Conservation (phyloP, 164 flowering plant genomes). For the Berberis vulgaris region DNA sequence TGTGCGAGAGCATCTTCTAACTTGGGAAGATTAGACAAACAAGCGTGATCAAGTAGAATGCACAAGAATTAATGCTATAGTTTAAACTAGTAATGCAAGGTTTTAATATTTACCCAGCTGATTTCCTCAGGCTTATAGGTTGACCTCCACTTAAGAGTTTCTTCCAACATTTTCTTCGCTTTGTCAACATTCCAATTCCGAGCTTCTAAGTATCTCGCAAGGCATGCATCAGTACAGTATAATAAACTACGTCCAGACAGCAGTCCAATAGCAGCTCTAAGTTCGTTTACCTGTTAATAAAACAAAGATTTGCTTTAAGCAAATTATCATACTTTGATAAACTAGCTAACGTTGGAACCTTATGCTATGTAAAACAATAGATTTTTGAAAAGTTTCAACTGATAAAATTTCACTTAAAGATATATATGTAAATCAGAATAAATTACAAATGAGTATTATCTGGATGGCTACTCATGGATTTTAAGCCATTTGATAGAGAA, state of each 20-base stretch:
- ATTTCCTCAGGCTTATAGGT: conserved; percentile 89
- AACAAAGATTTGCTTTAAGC: background rate
- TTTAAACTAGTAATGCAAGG: too few species aligned
- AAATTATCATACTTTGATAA: background rate
- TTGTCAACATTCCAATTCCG: conserved; percentile 88
- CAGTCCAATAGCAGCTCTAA: conserved; percentile 66
- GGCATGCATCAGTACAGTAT: conserved; percentile 73
- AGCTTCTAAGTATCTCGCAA: conserved; percentile 83
- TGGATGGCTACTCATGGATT: too few species aligned
- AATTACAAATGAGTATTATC: background rate
- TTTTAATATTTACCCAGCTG: conserved; percentile 58
- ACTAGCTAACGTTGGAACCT: background rate
- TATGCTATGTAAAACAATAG: background rate
- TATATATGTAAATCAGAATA: background rate
- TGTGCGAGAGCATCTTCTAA: too few species aligned
- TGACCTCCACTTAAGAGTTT: conserved; percentile 81
- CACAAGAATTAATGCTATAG: too few species aligned
- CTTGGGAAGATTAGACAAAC: too few species aligned
- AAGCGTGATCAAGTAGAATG: too few species aligned
- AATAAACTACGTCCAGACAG: conserved; percentile 46
- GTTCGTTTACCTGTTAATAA: conserved; percentile 55
- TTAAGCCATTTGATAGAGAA: too few species aligned
- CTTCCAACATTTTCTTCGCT: conserved; percentile 87
- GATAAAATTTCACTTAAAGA: background rate
- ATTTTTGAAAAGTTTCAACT: background rate